Base-by-base conservation (phyloP, 140 eudicot genomes). In the Erigeron philadelphicus region DNA sequence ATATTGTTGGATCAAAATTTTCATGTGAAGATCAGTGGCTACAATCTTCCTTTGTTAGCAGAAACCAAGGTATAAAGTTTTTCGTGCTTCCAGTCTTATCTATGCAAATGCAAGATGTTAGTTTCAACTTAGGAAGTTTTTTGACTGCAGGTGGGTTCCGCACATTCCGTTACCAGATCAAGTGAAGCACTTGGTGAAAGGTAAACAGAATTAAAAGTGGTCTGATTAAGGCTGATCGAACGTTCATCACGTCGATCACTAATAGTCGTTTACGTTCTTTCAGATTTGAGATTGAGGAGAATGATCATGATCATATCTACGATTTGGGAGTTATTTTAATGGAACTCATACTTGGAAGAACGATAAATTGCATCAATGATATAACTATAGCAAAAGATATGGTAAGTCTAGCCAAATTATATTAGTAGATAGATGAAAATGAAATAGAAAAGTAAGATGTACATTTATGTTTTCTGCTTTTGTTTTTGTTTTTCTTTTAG, bases 291-390 rank as follows among this genome's bases (percentile, higher is more conserved):
- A 15, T 54, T 4, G 83, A 79, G 73, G 82, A 80, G 56, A 80
- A 83, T 66, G 78, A 75, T 43, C 84, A 81, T 65, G 91, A 83
- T 67, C 92, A 85, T 72, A 81, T 83, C 2, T 79, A 81, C 46
- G 89, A 85, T 74, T 73, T 81, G 66, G 95, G 95, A 65, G 95
- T 88, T 15, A 85, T 88, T 18, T 57, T 88, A 61, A 69, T 81
- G 38, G 92, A 88, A 77, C 80, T 83, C 71, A 79, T 85, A 25
- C 77, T 84, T 1, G 95, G 95, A 63, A 79, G 92, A 64, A 12
- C 78, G 47, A 76, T 88, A 42, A 71, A 50, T 35, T 53, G 82
- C 44, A 11, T 46, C 11, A 79, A 77, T 19, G 89, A 85, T 25
- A 59, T 73, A 38, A 57, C 61, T 49, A 38, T 88, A 16, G 84